Evolutionary conservation across 768 basidiomycete species (phyloP).

Genomic region (Sistotremastrum niveocremeum): DNA sequence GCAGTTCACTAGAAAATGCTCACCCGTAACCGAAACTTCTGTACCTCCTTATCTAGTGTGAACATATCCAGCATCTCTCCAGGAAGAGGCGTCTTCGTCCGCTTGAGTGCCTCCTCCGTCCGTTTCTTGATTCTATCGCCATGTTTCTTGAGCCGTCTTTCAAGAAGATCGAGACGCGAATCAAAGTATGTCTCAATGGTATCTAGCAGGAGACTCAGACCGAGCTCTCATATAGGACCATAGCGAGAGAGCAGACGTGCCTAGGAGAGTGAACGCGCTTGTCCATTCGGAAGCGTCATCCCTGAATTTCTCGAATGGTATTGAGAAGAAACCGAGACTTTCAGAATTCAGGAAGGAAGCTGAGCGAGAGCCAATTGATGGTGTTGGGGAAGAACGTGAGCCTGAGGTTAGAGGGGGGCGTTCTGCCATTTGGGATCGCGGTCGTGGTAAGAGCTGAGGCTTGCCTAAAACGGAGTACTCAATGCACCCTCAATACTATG

Average conservation of each 20-base stretch:
- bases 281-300: constrained; percentile 70
- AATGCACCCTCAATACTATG: no score
- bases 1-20: constrained; percentile 3
- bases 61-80: constrained; percentile 61
- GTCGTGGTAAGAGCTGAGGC: no score
- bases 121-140: constrained; percentile 69
- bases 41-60: constrained; percentile 65
- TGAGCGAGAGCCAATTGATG: no score
- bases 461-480: no score
- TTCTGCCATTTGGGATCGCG: no score
- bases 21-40: constrained; percentile 78
- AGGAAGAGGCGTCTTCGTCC: constrained; percentile 45
- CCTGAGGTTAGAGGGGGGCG: no score
- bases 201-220: constrained; percentile 32
- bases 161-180: constrained; percentile 70
- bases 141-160: constrained; percentile 78
- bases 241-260: constrained; percentile 26
- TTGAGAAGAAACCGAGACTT: constrained; percentile 40
- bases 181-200: constrained; percentile 94
- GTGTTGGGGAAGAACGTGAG: no score
- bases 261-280: constrained; percentile 75
- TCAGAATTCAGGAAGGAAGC: no score
- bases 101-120: constrained; percentile 54
- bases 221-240: background rate
- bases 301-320: constrained; percentile 60